Percentiles rank a stretch among this genome's conserved stretches.
Evolutionary conservation across 1,139 yeast species (phyloP).

Genomic region (Saccharomyces hybrid): DNA sequence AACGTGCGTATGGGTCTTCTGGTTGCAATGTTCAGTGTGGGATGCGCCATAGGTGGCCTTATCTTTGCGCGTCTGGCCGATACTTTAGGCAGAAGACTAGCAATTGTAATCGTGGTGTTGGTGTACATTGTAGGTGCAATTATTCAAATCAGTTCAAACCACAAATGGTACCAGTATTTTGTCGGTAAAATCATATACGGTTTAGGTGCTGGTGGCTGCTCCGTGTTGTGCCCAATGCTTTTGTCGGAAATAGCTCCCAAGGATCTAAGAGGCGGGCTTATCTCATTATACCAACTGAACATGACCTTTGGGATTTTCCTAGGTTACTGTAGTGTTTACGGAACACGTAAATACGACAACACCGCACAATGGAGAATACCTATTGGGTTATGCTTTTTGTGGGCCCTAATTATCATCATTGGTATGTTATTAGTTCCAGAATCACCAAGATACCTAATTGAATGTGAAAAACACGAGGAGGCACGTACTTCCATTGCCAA

Average conservation of each 20-base stretch:
- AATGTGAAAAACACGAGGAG: slow-evolving; percentile 38
- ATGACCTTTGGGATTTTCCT: slow-evolving; percentile 52
- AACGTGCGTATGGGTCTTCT: slow-evolving; percentile 51
- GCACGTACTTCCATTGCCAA: slow-evolving; percentile 42
- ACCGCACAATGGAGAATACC: slow-evolving; percentile 55
- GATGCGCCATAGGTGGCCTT: slow-evolving; percentile 57
- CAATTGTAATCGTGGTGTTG: slow-evolving; percentile 45
- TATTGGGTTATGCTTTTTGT: slow-evolving; percentile 46
- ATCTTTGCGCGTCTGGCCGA: slow-evolving; percentile 47
- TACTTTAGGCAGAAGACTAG: slow-evolving; percentile 50
- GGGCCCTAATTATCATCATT: slow-evolving; percentile 45
- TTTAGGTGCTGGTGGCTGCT: slow-evolving; percentile 52
- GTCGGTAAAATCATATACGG: slow-evolving; percentile 57
- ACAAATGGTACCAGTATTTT: slow-evolving; percentile 42
- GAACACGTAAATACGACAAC: slow-evolving; percentile 38
- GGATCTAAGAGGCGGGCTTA: slow-evolving; percentile 56
- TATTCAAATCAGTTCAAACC: slow-evolving; percentile 49
- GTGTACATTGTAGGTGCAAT: slow-evolving; percentile 53
- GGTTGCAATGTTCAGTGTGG: slow-evolving; percentile 56
- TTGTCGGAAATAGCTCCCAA: slow-evolving; percentile 57
- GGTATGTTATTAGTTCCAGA: slow-evolving; percentile 60
- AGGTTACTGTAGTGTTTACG: slow-evolving; percentile 53
- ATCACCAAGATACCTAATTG: slow-evolving; percentile 58
- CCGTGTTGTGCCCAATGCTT: slow-evolving; percentile 53
- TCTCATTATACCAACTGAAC: slow-evolving; percentile 53